Evolutionary conservation across 805 yeast genomes (phyloP).

Genomic region (Ogataea kodamae): DNA sequence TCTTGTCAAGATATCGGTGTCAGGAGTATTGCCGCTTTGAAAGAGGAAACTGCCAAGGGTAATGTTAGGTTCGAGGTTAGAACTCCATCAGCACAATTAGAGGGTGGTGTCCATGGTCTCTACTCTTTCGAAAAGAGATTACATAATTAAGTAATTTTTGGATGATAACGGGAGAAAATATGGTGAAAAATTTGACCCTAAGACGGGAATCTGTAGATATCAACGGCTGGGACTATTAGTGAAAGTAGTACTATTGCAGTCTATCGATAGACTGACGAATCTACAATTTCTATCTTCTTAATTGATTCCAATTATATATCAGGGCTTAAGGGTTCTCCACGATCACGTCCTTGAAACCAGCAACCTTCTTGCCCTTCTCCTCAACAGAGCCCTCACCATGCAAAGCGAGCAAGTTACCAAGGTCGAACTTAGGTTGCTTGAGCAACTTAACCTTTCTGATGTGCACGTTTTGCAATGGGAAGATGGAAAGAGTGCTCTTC

Average conservation of each 20-base stretch:
- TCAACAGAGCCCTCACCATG: conserved; percentile 95
- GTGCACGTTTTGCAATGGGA: conserved; percentile 98
- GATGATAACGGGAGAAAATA: too few relatives aligned
- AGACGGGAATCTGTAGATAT: too few relatives aligned
- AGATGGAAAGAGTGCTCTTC: conserved; percentile 90
- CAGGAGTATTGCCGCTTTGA: conserved; percentile 58
- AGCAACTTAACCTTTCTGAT: conserved; percentile 98
- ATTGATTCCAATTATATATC: conserved; percentile 9
- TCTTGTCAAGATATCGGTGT: conserved; percentile 98
- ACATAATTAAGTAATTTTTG: conserved; percentile 80
- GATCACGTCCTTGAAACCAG: conserved; percentile 98
- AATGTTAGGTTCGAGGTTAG: conserved; percentile 91
- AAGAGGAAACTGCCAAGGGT: conserved; percentile 60
- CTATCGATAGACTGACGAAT: too few relatives aligned
- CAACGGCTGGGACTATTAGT: too few relatives aligned
- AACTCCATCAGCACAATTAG: conserved; percentile 97
- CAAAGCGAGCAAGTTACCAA: conserved; percentile 91
- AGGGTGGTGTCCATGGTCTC: conserved; percentile 97
- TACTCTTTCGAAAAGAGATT: conserved; percentile 97
- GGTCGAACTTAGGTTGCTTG: conserved; percentile 98
- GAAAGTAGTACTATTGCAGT: too few relatives aligned
- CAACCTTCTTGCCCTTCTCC: conserved; percentile 96
- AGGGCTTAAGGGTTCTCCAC: conserved; percentile 84
- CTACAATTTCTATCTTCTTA: too few relatives aligned
- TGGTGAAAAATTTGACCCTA: too few relatives aligned